Percentiles rank a stretch among this genome's conserved stretches.
phyloP scores from a whole-genome alignment of 768 basidiomycete genomes.

The Kwoniella shandongensis region DNA sequence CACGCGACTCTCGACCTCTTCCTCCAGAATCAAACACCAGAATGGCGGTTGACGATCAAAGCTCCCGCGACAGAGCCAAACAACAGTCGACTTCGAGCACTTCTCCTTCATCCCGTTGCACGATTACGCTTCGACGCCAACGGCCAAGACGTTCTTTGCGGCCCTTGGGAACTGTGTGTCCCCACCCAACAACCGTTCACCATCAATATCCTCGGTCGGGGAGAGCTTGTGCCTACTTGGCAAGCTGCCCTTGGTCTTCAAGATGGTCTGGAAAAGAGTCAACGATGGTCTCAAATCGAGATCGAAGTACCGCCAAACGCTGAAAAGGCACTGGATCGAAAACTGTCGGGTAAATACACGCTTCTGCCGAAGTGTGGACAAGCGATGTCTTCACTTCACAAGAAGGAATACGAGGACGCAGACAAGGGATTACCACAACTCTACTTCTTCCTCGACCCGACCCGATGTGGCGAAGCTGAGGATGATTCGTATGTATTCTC shows the following conservation, averaged over 20 bases:
- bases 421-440: conserved; percentile 64
- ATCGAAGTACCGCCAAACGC: conserved; percentile 61
- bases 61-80: conserved; percentile 69
- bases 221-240: conserved; percentile 78
- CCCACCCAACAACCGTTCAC: conserved; percentile 62
- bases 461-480: conserved; percentile 68
- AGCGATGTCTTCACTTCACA: conserved; percentile 79
- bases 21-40: conserved; percentile 71
- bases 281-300: conserved; percentile 67
- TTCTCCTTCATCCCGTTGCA: conserved; percentile 74
- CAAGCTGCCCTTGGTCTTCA: conserved; percentile 75
- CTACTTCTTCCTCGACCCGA: conserved; percentile 75
- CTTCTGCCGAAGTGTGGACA: conserved; percentile 85
- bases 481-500: conserved; percentile 86
- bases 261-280: conserved; percentile 66
- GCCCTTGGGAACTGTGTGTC: conserved; percentile 77
- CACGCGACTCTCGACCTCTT: conserved; percentile 71
- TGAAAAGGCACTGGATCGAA: conserved; percentile 63
- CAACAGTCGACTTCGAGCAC: conserved; percentile 72
- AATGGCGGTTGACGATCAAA: conserved; percentile 81
- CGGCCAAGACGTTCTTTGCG: conserved; percentile 58
- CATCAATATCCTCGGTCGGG: conserved; percentile 62
- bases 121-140: conserved; percentile 58
- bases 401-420: conserved; percentile 57
- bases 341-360: conserved; percentile 75